Base-by-base conservation (phyloP, 202 grass and related monocot species). In the Hordeum pubiflorum region DNA sequence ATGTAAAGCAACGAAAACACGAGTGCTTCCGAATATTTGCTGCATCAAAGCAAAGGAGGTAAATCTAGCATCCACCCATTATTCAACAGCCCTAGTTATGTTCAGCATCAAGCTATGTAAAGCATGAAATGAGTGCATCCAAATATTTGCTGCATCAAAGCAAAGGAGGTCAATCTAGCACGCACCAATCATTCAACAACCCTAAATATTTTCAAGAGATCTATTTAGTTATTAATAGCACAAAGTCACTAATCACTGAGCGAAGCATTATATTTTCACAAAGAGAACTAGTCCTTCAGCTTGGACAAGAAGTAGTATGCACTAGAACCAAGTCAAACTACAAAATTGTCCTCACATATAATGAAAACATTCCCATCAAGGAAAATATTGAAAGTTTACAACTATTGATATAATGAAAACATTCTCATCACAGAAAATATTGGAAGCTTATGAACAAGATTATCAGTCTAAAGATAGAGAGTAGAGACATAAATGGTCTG, bases 21-120 rank as follows among this genome's bases (percentile, higher is more conserved):
- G 82, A 48, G 91, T 94, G 65, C 94, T 97, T 87, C 94, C 94
- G 86, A 89, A 86, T 81, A 91, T 89, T 87, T 92, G 86, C 94
- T 97, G 79, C 86, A 92, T 77, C 22, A 88, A 46, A 87, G 44
- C 33, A 89, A 81, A 87, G 29, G 23, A 52, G 54, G 52, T 80
- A 79, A 75, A 78, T 79, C 10, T 48, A 46, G 50, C 23, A 76
- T 76, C 61, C 54, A 80, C 10, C 52, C 76, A 79, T 34, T 59
- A 46, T 83, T 71, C 43, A 71, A 71, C 21, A 46, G 41, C 68
- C 23, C 41, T 48, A 46, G 14, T 46, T 48, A 46, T 29, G 40
- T 71, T 48, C 58, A 89, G 62, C 91, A 94, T 97, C 58, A 82
- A 97, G 50, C 72, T 87, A 83, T 97, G 88, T 72, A 97, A 97